Evolutionary conservation across 164 flowering plant genomes (phyloP).

Genomic region (Umbellularia californica): DNA sequence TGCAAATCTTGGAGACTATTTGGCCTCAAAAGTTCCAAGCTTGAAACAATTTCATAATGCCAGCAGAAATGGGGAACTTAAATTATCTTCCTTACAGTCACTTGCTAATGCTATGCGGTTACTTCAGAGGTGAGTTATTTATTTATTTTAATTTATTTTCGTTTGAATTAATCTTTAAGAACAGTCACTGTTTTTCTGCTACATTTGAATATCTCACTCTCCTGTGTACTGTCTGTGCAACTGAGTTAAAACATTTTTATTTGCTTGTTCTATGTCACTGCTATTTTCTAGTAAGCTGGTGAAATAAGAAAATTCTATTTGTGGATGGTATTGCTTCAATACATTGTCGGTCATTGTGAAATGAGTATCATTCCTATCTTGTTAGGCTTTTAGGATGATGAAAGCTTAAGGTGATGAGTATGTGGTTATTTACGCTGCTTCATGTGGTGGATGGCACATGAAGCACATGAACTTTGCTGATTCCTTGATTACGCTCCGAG

Average conservation of each 20-base stretch:
- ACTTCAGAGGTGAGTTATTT: constrained; percentile 57
- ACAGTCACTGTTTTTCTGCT: not conserved
- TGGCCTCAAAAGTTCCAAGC: constrained; percentile 69
- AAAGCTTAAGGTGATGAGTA: too few relatives aligned
- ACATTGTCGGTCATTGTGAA: too few relatives aligned
- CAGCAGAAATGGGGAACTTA: constrained; percentile 51
- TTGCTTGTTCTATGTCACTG: too few relatives aligned
- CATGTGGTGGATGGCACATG: not conserved
- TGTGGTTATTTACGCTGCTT: too few relatives aligned
- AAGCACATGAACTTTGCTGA: not conserved
- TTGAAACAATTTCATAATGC: constrained; percentile 44
- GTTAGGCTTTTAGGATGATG: too few relatives aligned
- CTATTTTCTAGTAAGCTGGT: too few relatives aligned
- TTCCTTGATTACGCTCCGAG: not conserved
- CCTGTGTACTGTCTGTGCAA: too few relatives aligned
- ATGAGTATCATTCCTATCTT: too few relatives aligned
- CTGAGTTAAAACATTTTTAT: too few relatives aligned
- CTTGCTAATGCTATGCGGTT: constrained; percentile 56
- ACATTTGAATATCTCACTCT: not conserved
- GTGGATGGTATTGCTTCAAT: too few relatives aligned
- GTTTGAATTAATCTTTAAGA: not conserved
- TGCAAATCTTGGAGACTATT: constrained; percentile 53
- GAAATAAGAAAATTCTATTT: too few relatives aligned
- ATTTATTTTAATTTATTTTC: not conserved
- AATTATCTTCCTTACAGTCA: constrained; percentile 37